Conservation (phyloP, 176 grass and related monocot genomes). For the Eleusine indica region DNA sequence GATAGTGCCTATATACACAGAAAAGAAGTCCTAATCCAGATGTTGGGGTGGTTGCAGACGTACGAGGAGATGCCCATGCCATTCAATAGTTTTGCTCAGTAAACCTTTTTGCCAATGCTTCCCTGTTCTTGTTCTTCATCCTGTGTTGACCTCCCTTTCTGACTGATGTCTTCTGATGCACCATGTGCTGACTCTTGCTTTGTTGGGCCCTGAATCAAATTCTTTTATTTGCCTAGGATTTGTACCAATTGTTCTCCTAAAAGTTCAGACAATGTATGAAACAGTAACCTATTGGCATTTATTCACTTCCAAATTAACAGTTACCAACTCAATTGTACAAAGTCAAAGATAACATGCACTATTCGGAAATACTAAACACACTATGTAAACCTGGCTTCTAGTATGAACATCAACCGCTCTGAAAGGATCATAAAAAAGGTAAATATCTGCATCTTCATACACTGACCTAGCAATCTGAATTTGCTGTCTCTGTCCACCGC, state of each 20-base stretch:
- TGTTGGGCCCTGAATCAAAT: constrained; percentile 55
- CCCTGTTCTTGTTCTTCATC: constrained; percentile 94
- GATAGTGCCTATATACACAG: constrained; percentile 72
- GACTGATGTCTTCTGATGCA: constrained; percentile 59
- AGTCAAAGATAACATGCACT: not conserved
- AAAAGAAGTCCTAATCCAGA: constrained; percentile 65
- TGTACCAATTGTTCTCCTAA: not conserved
- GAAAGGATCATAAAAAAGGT: constrained; percentile 95
- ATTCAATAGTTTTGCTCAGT: constrained; percentile 99
- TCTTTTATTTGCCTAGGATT: constrained; percentile 18
- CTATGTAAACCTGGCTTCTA: constrained; percentile 88
- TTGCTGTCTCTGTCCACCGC: constrained; percentile 92
- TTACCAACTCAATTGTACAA: constrained; percentile 17
- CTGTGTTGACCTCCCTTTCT: constrained; percentile 83
- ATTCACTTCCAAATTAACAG: not conserved
- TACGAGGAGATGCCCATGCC: constrained; percentile 81
- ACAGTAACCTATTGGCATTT: constrained; percentile 4
- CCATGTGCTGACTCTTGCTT: constrained; percentile 85
- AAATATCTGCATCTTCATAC: constrained; percentile 87
- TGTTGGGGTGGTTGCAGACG: constrained; percentile 46
- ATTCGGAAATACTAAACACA: constrained; percentile 18
- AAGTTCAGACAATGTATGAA: constrained; percentile 11
- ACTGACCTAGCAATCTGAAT: constrained; percentile 94
- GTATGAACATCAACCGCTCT: constrained; percentile 98
- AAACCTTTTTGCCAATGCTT: constrained; percentile 80